Evolutionary conservation across 352 stramenopile genomes (phyloP).

Genomic region (Globisporangium rhizosaccharum): DNA sequence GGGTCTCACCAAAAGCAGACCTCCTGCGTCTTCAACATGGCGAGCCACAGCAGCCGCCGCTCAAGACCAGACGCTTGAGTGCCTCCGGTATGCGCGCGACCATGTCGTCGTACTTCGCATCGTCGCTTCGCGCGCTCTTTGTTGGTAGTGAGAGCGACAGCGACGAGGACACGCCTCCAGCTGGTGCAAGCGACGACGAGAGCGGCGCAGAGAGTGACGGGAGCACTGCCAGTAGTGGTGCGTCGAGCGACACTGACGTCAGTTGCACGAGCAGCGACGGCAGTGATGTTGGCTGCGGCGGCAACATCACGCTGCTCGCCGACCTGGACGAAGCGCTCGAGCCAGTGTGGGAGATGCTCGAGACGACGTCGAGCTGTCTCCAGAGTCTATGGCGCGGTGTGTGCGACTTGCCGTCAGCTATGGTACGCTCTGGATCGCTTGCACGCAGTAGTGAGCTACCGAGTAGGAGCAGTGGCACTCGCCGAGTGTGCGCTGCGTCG

Average conservation of each 20-base stretch:
- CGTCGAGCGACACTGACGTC: background rate
- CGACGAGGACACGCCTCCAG: background rate
- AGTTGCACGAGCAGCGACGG: background rate
- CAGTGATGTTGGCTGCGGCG: background rate
- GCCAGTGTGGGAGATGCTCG: conserved; percentile 8
- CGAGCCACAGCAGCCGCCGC: conserved; percentile 8
- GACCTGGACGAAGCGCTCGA: conserved; percentile 12
- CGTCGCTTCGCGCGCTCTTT: conserved; percentile 7
- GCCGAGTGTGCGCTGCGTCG: background rate
- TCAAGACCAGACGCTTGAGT: conserved; percentile 9
- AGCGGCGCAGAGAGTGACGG: conserved; percentile 3
- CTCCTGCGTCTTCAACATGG: background rate
- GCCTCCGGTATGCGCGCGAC: conserved; percentile 3
- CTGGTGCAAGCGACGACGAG: background rate
- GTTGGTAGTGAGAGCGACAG: background rate
- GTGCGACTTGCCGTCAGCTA: conserved; percentile 1
- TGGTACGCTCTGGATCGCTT: conserved; percentile 1
- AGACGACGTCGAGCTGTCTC: conserved; percentile 8
- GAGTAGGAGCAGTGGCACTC: background rate
- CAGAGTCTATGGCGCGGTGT: conserved; percentile 4
- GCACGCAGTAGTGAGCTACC: background rate
- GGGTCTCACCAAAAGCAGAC: conserved; percentile 10
- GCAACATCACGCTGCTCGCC: conserved; percentile 9
- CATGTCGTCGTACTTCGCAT: background rate
- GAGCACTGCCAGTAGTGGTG: background rate